phyloP scores from a whole-genome alignment of 352 stramenopile species.

The Poterioochromonas sp. region DNA sequence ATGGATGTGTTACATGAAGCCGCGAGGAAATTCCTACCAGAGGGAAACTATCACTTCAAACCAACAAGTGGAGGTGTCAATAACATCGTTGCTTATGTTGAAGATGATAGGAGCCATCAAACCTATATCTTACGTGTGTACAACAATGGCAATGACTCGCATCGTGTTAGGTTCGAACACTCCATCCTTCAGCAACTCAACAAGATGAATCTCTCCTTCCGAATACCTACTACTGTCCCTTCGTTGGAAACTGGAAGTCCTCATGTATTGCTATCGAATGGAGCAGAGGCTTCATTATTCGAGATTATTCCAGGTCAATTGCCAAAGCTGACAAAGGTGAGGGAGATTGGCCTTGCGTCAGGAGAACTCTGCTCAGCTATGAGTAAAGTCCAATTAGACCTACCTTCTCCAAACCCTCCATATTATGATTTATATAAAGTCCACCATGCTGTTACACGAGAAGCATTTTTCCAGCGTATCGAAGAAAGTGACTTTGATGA shows the following conservation, averaged over 20 bases:
- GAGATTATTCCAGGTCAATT: conserved; percentile 34
- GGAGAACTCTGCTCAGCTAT: conserved; percentile 32
- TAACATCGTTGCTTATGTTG: conserved; percentile 30
- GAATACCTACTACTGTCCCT: conserved; percentile 33
- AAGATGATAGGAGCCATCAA: conserved; percentile 3
- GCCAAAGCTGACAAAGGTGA: conserved; percentile 35
- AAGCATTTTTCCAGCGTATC: conserved; percentile 28
- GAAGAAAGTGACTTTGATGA: conserved; percentile 23
- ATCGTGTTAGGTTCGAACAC: conserved; percentile 34
- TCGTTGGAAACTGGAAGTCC: conserved; percentile 5
- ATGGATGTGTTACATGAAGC: conserved; percentile 24
- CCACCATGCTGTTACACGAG: conserved; percentile 36
- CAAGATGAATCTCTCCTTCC: conserved; percentile 30
- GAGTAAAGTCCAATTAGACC: conserved; percentile 22
- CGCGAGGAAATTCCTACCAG: conserved; percentile 28
- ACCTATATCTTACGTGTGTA: conserved; percentile 37
- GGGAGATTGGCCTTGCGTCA: conserved; percentile 28
- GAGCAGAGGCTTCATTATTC: conserved; percentile 34
- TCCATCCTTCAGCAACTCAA: conserved; percentile 34
- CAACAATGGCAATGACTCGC: conserved; percentile 38
- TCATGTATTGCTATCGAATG: conserved; percentile 34
- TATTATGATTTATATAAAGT: conserved; percentile 37
- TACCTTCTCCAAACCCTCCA: conserved; percentile 20
- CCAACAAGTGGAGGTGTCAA: conserved; percentile 36
- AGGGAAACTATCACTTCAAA: conserved; percentile 22